phyloP scores from a whole-genome alignment of 2,329 filamentous ascomycete species.

The Alternaria hordeiaustralica region DNA sequence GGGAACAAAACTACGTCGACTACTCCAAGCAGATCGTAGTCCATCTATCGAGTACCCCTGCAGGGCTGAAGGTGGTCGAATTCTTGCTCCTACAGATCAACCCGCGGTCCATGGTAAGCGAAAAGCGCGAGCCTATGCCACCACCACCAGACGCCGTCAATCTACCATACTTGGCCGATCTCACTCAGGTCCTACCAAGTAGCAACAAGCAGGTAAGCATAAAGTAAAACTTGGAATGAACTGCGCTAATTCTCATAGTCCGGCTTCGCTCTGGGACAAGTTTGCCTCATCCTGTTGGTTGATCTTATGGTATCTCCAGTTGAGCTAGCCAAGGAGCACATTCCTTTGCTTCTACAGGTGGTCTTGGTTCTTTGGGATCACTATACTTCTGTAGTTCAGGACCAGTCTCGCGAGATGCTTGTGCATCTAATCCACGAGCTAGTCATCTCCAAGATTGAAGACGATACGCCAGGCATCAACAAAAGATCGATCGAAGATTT shows the following conservation, averaged over 20 bases:
- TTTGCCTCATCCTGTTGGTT: slow-evolving; percentile 91
- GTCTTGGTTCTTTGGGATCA: slow-evolving; percentile 97
- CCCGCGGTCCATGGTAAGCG: slow-evolving; percentile 96
- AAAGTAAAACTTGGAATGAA: not conserved
- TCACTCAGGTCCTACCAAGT: slow-evolving; percentile 35
- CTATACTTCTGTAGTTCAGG: slow-evolving; percentile 91
- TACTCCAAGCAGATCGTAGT: slow-evolving; percentile 98
- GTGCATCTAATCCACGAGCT: slow-evolving; percentile 97
- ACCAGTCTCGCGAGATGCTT: slow-evolving; percentile 96
- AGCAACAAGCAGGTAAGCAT: slow-evolving; percentile 40
- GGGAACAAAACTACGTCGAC: slow-evolving; percentile 97
- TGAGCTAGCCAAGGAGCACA: slow-evolving; percentile 76
- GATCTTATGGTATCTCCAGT: slow-evolving; percentile 95
- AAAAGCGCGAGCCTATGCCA: slow-evolving; percentile 64
- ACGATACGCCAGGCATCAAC: slow-evolving; percentile 68
- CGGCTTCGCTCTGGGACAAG: slow-evolving; percentile 88
- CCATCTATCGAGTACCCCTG: slow-evolving; percentile 84
- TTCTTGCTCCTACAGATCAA: slow-evolving; percentile 90
- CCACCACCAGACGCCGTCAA: slow-evolving; percentile 74
- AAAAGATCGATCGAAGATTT: slow-evolving; percentile 84
- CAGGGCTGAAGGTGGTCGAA: slow-evolving; percentile 90
- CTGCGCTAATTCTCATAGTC: slow-evolving; percentile 53
- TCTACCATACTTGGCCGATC: slow-evolving; percentile 83
- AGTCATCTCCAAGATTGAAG: slow-evolving; percentile 79
- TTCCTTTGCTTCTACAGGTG: slow-evolving; percentile 87